Evolutionary conservation across 192 early-diverging fungal species (phyloP).

Genomic region (Entomortierella beljakovae): DNA sequence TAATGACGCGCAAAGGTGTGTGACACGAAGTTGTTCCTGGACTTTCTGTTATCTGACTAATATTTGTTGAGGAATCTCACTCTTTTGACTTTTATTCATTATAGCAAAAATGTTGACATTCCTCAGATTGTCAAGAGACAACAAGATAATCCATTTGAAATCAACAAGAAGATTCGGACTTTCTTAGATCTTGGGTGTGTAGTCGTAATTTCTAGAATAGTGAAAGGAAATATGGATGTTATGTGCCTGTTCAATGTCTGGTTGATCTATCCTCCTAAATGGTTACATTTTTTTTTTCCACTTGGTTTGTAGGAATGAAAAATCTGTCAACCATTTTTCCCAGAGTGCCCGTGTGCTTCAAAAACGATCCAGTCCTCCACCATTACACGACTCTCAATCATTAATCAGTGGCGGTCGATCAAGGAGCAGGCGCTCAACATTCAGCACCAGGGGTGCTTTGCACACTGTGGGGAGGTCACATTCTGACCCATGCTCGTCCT

Average conservation of each 20-base stretch:
- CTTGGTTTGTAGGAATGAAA: slow-evolving; percentile 1
- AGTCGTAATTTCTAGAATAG: not conserved
- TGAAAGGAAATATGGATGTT: no score
- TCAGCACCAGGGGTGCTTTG: not conserved
- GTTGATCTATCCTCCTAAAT: not conserved
- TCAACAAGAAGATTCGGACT: slow-evolving; percentile 9
- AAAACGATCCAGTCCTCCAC: not conserved
- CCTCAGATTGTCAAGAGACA: slow-evolving; percentile 10
- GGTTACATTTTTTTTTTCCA: slow-evolving; percentile 3
- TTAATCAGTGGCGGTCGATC: no score
- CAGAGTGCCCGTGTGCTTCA: slow-evolving; percentile 30
- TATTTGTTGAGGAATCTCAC: not conserved
- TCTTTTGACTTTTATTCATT: no score
- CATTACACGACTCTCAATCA: not conserved
- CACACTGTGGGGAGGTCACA: slow-evolving; percentile 5
- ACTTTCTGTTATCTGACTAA: no score
- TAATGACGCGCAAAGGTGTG: no score
- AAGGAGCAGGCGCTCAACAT: not conserved
- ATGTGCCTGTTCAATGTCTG: no score
- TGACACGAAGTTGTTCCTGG: no score
- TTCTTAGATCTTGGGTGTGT: slow-evolving; percentile 15
- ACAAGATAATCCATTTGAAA: slow-evolving; percentile 3
- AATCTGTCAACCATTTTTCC: slow-evolving; percentile 32
- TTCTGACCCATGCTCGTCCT: not conserved
- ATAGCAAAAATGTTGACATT: not conserved